Evolutionary conservation across 148 eudicot genomes (phyloP).

Genomic region (Polygonum aviculare): DNA sequence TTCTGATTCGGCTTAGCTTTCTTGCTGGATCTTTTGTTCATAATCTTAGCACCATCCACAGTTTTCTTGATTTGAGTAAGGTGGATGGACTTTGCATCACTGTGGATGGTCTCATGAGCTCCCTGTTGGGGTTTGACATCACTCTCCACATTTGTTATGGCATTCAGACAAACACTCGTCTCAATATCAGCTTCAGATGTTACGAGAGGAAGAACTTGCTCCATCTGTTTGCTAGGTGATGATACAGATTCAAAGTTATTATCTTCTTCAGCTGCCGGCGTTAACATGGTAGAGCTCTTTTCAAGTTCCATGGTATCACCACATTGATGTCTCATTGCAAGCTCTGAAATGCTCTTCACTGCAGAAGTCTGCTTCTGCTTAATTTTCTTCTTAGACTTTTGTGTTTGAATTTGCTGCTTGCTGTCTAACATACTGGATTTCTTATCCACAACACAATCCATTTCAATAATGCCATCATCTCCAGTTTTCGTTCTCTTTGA

Average conservation of each 20-base stretch:
- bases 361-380: conserved; percentile 4
- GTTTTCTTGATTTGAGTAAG: neutral
- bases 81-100: neutral
- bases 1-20: neutral
- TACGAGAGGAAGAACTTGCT: neutral
- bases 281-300: neutral
- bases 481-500: neutral
- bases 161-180: neutral
- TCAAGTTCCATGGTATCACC: conserved; percentile 14
- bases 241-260: neutral
- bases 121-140: neutral
- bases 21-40: conserved; percentile 11
- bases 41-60: neutral
- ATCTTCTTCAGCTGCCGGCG: neutral
- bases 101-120: neutral
- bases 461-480: neutral
- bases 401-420: neutral
- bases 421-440: neutral
- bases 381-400: neutral
- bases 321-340: conserved; percentile 9
- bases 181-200: neutral
- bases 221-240: neutral
- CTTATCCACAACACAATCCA: neutral
- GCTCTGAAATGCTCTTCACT: neutral
- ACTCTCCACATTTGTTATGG: neutral